Evolutionary conservation across 1,284 basidiomycete genomes (phyloP).

Genomic region (Polyporus tsugae): DNA sequence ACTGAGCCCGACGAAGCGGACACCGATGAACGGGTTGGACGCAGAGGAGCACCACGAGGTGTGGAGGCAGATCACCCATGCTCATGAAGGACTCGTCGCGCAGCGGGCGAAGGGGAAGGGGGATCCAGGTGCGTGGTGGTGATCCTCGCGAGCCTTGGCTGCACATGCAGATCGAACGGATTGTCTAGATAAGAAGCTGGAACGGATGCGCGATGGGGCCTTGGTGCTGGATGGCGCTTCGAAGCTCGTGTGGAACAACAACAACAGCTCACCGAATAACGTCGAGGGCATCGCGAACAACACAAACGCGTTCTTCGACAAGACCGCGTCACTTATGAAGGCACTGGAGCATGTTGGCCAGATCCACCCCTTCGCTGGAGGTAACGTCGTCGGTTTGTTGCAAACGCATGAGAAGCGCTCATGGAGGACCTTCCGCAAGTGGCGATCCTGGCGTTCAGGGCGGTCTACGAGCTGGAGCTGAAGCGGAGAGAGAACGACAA

Average conservation of each 20-base stretch:
- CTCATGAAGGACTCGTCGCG: slow-evolving; percentile 5
- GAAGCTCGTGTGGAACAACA: background rate
- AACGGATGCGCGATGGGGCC: slow-evolving; percentile 3
- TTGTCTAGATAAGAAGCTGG: slow-evolving; percentile 14
- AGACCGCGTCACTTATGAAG: slow-evolving; percentile 31
- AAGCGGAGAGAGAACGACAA: slow-evolving; percentile 38
- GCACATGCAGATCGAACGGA: background rate
- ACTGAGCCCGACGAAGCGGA: background rate
- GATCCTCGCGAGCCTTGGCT: background rate
- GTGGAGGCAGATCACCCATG: slow-evolving; percentile 6
- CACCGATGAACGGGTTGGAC: background rate
- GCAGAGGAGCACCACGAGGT: slow-evolving; percentile 6
- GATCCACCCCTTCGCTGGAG: slow-evolving; percentile 39
- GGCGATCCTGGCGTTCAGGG: slow-evolving; percentile 52
- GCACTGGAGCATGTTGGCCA: slow-evolving; percentile 37
- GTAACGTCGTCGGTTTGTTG: slow-evolving; percentile 2
- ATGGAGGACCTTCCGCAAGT: slow-evolving; percentile 37
- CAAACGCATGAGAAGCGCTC: no score
- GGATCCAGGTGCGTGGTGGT: slow-evolving; percentile 10
- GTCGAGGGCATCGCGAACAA: slow-evolving; percentile 11
- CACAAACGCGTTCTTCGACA: slow-evolving; percentile 21
- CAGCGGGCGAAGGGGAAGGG: slow-evolving; percentile 5
- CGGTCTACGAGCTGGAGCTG: slow-evolving; percentile 50
- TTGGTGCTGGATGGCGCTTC: slow-evolving; percentile 7
- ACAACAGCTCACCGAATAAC: background rate